These are phyloP conservation scores for Cyberlindnera americana DNA, from an alignment of 805 yeast genomes.

Conservation along the genomic window DNA sequence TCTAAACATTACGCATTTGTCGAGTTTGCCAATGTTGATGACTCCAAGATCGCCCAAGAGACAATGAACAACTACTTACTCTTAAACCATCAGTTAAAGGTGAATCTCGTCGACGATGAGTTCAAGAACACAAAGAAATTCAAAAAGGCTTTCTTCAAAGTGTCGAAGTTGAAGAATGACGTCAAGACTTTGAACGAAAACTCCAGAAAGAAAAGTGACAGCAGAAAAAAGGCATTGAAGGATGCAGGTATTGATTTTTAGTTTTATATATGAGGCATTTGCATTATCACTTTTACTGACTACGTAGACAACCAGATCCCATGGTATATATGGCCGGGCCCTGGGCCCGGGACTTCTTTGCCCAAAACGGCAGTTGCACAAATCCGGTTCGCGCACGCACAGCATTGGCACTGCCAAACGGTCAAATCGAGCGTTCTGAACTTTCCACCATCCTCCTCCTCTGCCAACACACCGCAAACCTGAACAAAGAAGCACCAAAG, in stretches of 20 bases:
- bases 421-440: neutral
- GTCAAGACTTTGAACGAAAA: slow-evolving; percentile 31
- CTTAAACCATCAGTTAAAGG: slow-evolving; percentile 83
- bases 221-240: slow-evolving; percentile 31
- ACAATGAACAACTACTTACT: slow-evolving; percentile 93
- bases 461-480: neutral
- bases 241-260: slow-evolving; percentile 37
- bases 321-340: too few species aligned
- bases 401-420: neutral
- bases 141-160: slow-evolving; percentile 32
- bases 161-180: slow-evolving; percentile 29
- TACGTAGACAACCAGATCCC: too few species aligned
- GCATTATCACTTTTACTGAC: too few species aligned
- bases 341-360: neutral
- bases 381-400: neutral
- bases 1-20: slow-evolving; percentile 90
- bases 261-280: neutral
- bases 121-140: slow-evolving; percentile 34
- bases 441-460: neutral
- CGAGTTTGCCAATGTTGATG: slow-evolving; percentile 71
- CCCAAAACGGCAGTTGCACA: neutral
- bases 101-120: slow-evolving; percentile 51
- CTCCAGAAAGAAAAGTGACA: slow-evolving; percentile 30
- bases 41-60: slow-evolving; percentile 86
- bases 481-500: neutral